A percentile compares a stretch with the other conserved stretches of the same genome.
These are phyloP conservation scores for Metschnikowia gelsemii DNA, from an alignment of 805 yeast genomes.

Conservation along the genomic window DNA sequence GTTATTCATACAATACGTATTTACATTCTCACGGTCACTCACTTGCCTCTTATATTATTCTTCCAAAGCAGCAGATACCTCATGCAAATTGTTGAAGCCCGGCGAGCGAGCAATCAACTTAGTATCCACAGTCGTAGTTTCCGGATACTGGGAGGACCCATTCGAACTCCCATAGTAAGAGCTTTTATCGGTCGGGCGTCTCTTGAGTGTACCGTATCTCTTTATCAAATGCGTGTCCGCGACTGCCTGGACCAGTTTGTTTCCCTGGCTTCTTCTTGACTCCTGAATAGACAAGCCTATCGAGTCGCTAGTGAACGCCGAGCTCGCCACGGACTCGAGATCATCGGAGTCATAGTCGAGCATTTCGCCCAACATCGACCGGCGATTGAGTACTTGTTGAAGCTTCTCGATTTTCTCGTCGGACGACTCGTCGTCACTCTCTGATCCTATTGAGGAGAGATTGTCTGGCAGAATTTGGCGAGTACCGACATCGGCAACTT, in stretches of 20 bases:
- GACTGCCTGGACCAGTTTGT: not conserved
- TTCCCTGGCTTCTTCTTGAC: not conserved
- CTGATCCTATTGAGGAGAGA: not conserved
- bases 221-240: slow-evolving; percentile 6
- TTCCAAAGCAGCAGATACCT: not conserved
- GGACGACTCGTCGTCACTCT: slow-evolving; percentile 7
- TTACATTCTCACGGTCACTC: not conserved
- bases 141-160: slow-evolving; percentile 5
- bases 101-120: slow-evolving; percentile 9
- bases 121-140: not conserved
- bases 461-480: not conserved
- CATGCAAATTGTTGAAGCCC: slow-evolving; percentile 5
- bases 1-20: not conserved
- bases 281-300: not conserved
- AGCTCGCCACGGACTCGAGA: slow-evolving; percentile 14
- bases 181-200: slow-evolving; percentile 8
- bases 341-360: slow-evolving; percentile 41
- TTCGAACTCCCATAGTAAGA: slow-evolving; percentile 10
- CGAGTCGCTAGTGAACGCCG: slow-evolving; percentile 4
- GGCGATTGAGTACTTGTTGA: slow-evolving; percentile 31
- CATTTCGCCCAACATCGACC: slow-evolving; percentile 46
- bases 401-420: slow-evolving; percentile 27
- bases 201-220: slow-evolving; percentile 17
- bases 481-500: not conserved
- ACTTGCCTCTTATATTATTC: not conserved